Conservation (phyloP, 1,284 basidiomycete species). For the Kalmanozyma brasiliensis region DNA sequence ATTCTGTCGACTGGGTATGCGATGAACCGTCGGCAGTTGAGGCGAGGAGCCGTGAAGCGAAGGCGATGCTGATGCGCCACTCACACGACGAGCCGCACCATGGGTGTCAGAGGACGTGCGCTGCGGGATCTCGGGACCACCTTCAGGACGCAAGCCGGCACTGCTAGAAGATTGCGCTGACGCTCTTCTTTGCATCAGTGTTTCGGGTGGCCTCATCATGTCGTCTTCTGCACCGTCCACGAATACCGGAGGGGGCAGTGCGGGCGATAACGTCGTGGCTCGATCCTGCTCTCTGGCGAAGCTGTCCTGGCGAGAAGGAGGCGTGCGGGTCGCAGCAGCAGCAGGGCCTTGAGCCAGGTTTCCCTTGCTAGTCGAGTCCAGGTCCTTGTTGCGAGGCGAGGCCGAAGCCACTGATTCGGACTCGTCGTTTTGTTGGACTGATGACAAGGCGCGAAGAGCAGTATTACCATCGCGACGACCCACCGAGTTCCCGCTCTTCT, state of each 20-base stretch:
- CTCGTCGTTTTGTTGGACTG: slow-evolving; percentile 19
- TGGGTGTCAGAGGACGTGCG: slow-evolving; percentile 42
- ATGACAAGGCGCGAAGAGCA: slow-evolving; percentile 24
- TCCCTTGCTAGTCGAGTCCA: not conserved
- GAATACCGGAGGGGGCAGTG: slow-evolving; percentile 31
- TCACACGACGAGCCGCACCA: slow-evolving; percentile 19
- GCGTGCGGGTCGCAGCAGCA: slow-evolving; percentile 3
- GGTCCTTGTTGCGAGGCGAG: slow-evolving; percentile 9
- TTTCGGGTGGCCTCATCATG: slow-evolving; percentile 25
- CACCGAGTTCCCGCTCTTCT: slow-evolving; percentile 37
- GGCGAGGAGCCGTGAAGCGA: slow-evolving; percentile 24
- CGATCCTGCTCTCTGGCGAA: slow-evolving; percentile 5
- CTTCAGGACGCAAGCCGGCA: slow-evolving; percentile 23
- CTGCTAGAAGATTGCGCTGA: slow-evolving; percentile 32
- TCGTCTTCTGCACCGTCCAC: slow-evolving; percentile 12
- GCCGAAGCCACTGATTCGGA: slow-evolving; percentile 8
- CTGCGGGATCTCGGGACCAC: slow-evolving; percentile 35
- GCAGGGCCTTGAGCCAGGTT: slow-evolving; percentile 2
- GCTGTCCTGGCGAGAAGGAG: slow-evolving; percentile 12
- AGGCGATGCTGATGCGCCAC: slow-evolving; percentile 20
- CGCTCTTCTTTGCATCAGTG: slow-evolving; percentile 19
- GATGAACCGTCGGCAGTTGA: slow-evolving; percentile 17
- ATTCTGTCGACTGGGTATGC: slow-evolving; percentile 17
- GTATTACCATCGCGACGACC: slow-evolving; percentile 32
- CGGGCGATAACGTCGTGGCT: slow-evolving; percentile 13